Conservation (phyloP, 371 early-diverging fungal genomes). For the Saksenaea vasiformis region DNA sequence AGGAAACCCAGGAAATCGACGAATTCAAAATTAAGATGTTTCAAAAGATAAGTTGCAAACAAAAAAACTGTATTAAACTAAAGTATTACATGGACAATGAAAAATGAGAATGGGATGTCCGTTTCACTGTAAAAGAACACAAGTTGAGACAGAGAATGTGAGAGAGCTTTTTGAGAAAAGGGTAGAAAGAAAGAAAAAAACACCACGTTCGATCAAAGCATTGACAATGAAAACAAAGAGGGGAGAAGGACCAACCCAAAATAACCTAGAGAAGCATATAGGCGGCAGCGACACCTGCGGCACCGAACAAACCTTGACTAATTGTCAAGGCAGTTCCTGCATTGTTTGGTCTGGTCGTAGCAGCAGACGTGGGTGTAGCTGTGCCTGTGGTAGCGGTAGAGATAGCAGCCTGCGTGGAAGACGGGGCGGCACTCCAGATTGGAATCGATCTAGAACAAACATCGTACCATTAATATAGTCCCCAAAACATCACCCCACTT, state of each 20-base stretch:
- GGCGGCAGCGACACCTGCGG: conserved; percentile 1
- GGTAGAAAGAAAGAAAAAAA: background rate
- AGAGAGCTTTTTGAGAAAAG: background rate
- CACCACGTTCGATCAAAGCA: background rate
- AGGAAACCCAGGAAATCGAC: background rate
- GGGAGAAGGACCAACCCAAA: background rate
- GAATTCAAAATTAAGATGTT: background rate
- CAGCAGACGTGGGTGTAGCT: background rate
- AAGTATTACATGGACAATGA: conserved; percentile 7
- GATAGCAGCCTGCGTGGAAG: background rate
- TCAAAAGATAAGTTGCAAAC: background rate
- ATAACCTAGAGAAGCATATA: background rate
- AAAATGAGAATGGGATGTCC: conserved; percentile 1
- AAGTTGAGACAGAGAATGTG: background rate
- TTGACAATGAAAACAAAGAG: background rate
- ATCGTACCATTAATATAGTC: background rate
- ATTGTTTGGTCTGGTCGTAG: background rate
- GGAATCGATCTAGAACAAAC: conserved; percentile 3
- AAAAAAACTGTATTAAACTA: conserved; percentile 3
- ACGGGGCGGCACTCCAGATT: conserved; percentile 1
- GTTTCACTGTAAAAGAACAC: conserved; percentile 7
- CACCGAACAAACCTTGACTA: background rate
- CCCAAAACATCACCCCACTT: background rate
- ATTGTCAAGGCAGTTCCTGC: background rate
- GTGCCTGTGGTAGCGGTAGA: background rate